Base-by-base conservation (phyloP, 192 early-diverging fungal species). In the Coemansia sp. region DNA sequence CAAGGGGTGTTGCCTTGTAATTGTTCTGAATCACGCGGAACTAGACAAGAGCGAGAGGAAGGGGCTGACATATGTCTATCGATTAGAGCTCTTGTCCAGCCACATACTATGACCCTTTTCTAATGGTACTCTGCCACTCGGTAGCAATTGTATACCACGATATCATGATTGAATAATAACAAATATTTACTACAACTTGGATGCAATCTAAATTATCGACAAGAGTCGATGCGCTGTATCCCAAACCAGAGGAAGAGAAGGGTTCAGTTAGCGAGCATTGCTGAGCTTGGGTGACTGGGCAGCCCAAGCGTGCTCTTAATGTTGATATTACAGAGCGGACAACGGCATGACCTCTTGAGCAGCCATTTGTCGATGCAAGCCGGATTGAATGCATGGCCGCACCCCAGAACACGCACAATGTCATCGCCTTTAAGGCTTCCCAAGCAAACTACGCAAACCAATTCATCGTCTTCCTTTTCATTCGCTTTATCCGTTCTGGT, bases 341-440 rank as follows among this genome's bases (percentile, higher is more conserved):
- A 78, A 7, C 70, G 57, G 33, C 65, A 68, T n/a, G 75, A 78
- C 23, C 69, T 65, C 58, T 50, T 63, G 28, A 78, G 54, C 20
- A 78, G 59, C 75, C 75, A 78, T 11, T 59, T 64, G 55, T 78
- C 75, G 29, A 78, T 64, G 44, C 75, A 78, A 4, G 50, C 50
- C 1, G 65, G 34, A 28, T 78, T 69, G 52, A 78, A 78, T 7
- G 61, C 62, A 30, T 78, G 75, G 31, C 52, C 34, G 28, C 79
- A 82, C 6, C 67, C 60, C 38, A 82, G 64, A 22, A 37, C 38
- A 4, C 79, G 63, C 25, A 82, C 74, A 20, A 55, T 55, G 10
- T 72, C 53, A 0, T 31, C 55, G 3, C 5, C 29, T 6, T 9
- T 2, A 61, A 59, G 75, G 1, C 10, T 13, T 1, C 76, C 79